Conservation (phyloP, 805 yeast genomes). For the Wickerhamomyces queroliae region DNA sequence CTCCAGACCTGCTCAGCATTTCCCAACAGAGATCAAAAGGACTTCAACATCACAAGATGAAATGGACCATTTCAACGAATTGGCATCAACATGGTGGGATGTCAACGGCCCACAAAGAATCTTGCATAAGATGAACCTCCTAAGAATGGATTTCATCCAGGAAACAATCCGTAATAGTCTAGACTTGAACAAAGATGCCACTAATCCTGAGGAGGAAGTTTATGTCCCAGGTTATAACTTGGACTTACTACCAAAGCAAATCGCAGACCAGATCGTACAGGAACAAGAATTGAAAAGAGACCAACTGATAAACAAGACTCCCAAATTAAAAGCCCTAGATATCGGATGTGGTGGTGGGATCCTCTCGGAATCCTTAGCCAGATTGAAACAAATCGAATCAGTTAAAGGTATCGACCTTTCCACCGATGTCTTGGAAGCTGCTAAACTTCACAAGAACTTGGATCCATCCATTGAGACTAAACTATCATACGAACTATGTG, state of each 20-base stretch:
- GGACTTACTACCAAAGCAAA: conserved; percentile 56
- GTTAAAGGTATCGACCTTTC: conserved; percentile 88
- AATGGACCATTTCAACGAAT: conserved; percentile 70
- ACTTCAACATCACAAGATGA: conserved; percentile 54
- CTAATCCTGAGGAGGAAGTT: conserved; percentile 38
- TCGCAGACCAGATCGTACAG: conserved; percentile 38
- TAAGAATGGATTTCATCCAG: conserved; percentile 82
- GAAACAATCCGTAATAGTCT: conserved; percentile 39
- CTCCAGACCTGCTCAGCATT: neutral
- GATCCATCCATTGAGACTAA: conserved; percentile 62
- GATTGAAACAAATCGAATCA: conserved; percentile 53
- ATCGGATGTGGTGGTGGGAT: conserved; percentile 99
- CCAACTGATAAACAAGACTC: conserved; percentile 19
- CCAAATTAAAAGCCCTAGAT: conserved; percentile 57
- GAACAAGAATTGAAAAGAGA: conserved; percentile 47
- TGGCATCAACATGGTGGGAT: conserved; percentile 99
- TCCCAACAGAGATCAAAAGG: conserved; percentile 1
- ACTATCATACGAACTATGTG: conserved; percentile 51
- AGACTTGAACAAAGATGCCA: conserved; percentile 11
- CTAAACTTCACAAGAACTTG: conserved; percentile 53
- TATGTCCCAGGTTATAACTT: conserved; percentile 76
- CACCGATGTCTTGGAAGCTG: conserved; percentile 74
- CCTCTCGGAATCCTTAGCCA: conserved; percentile 77
- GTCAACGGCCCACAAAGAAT: conserved; percentile 88
- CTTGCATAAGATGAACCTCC: conserved; percentile 88